phyloP scores from a whole-genome alignment of 1,139 yeast species.

The Hyphopichia burtonii region DNA sequence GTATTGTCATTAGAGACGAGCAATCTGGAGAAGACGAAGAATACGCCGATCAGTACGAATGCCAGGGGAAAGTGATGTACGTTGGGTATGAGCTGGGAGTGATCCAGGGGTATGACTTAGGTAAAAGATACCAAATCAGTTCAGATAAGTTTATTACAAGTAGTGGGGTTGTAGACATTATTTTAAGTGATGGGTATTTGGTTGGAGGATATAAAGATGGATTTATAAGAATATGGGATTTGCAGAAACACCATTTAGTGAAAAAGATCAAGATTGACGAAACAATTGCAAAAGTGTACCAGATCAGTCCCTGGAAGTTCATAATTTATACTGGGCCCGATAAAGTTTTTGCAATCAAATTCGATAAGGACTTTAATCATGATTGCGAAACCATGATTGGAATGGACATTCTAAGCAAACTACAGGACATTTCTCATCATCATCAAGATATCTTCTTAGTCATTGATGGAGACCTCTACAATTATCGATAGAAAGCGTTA shows the following conservation, averaged over 20 bases:
- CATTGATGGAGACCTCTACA: background rate
- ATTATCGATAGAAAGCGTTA: no score
- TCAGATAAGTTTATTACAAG: background rate
- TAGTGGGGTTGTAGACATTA: conserved; percentile 15
- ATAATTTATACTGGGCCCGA: conserved; percentile 25
- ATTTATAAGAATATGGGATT: conserved; percentile 14
- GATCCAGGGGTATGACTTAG: conserved; percentile 26
- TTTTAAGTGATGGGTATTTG: conserved; percentile 12
- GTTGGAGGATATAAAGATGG: conserved; percentile 25
- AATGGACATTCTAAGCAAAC: conserved; percentile 19
- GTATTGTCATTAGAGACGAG: conserved; percentile 12
- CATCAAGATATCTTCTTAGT: background rate
- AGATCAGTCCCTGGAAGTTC: background rate
- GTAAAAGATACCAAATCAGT: conserved; percentile 13
- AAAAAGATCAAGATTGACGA: background rate
- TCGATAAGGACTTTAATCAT: conserved; percentile 7
- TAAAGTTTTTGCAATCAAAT: conserved; percentile 11
- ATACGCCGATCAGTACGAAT: conserved; percentile 18
- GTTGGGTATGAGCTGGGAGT: conserved; percentile 51
- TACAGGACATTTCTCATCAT: conserved; percentile 9
- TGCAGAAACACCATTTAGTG: background rate
- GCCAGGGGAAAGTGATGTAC: conserved; percentile 27
- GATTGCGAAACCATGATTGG: conserved; percentile 18
- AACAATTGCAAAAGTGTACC: background rate
- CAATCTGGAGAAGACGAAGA: background rate